Base-by-base conservation (phyloP, 768 basidiomycete genomes). In the Rhizopogon vesiculosus region DNA sequence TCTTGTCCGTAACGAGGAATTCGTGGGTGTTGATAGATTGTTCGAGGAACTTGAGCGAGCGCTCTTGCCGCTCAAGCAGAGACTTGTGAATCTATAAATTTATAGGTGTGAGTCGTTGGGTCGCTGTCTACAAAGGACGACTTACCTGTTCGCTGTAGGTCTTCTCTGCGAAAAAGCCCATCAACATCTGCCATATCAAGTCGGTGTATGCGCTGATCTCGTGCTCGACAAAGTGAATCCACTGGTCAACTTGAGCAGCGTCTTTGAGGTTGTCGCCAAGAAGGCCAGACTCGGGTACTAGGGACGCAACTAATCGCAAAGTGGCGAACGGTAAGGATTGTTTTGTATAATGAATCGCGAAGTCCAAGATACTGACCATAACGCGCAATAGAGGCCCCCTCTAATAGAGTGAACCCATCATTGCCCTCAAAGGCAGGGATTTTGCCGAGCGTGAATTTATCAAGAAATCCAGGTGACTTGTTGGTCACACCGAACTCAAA, bases 191-290 rank as follows among this genome's bases (percentile, higher is more conserved):
- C n/a, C n/a, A n/a, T n/a, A n/a, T n/a, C n/a, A n/a, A n/a, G n/a
- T n/a, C n/a, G n/a, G n/a, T n/a, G n/a, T n/a, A n/a, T n/a, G n/a
- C n/a, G n/a, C n/a, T n/a, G n/a, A n/a, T n/a, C n/a, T n/a, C n/a
- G n/a, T n/a, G 55, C 46, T 69, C 68, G 8, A 58, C 62, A 44
- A 69, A 68, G 31, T 69, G 68, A n/a, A 69, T 55, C 68, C 68
- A 69, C 38, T 69, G 69, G 45, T 69, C 69, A 1, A 69, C 58
- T 31, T 66, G 64, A 2, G 69, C 66, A 19, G 65, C 54, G 41
- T 69, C 69, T 4, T n/a, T 45, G 12, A 42, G 50, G 7, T 59
- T 45, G 28, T 65, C 63, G 35, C 66, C 68, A n/a, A 69, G 61
- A 39, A 69, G 58, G 28, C 64, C 60, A 18, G 63, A 63, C 39